Evolutionary conservation across 352 stramenopile species (phyloP), one percentile per base, ranked within the genome.

Genomic region (Phytophthora multivora): DNA sequence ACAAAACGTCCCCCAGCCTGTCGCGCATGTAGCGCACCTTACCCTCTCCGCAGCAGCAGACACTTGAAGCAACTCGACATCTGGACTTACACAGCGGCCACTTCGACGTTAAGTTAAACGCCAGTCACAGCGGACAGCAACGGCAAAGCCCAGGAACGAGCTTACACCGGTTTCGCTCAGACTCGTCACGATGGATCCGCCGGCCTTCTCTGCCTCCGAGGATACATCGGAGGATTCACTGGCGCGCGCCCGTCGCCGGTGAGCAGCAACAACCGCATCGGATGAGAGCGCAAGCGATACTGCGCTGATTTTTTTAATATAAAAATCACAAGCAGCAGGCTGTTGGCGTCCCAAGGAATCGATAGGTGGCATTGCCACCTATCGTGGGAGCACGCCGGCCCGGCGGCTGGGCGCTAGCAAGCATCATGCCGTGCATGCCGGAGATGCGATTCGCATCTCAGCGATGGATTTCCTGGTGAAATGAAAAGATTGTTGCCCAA

Each of bases 191-290:
- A 69, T 54, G 60, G 5, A 69, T 55, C 60, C 33, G 48, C 60
- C n/a, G 46, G 40, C 53, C 61, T 64, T 69, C 54, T 70, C 62
- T 70, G 62, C 54, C 62, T 64, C 28, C n/a, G 18, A 45, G 4
- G 49, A 39, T 58, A 43, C 51, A 38, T 57, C 13, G 15, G 40
- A 51, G 51, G 59, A 67, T 62, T 52, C 43, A 62, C n/a, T 30
- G 23, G 42, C 21, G 12, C 5, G 38, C 38, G 38, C 30, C 46
- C 28, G 56, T 63, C 57, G 23, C 13, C 41, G 21, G 9, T 51
- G 38, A 49, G 15, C 42, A 49, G 42, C 13, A 25, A 4, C 35
- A 16, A 47, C 18, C 30, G 41, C 10, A 48, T 48, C 42, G 15
- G 23, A 18, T 12, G 23, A 38, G 8, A 25, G 19, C 5, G 30